These are phyloP conservation scores for Trichophyton equinum DNA, from an alignment of 2,329 filamentous ascomycete genomes.

Conservation along the genomic window DNA sequence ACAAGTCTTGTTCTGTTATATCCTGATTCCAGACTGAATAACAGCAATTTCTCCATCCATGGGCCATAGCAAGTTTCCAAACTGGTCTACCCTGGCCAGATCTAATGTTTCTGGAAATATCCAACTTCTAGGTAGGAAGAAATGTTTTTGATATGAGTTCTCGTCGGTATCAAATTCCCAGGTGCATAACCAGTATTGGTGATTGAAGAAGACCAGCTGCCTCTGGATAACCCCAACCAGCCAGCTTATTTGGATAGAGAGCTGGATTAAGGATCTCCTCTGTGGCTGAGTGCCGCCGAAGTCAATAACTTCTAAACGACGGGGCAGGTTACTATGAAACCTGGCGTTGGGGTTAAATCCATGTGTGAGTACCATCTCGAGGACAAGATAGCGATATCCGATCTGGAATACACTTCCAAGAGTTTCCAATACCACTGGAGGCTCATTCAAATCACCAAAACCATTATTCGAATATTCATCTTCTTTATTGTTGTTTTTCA, in stretches of 20 bases:
- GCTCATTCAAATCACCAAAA: background rate
- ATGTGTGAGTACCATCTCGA: background rate
- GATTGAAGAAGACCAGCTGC: conserved; percentile 14
- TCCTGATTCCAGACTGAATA: conserved; percentile 6
- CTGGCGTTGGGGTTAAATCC: background rate
- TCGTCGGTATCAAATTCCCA: conserved; percentile 8
- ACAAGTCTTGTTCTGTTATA: too few relatives aligned
- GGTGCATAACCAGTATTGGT: conserved; percentile 17
- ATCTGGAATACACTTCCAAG: background rate
- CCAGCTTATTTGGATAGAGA: conserved; percentile 7
- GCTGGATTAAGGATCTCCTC: background rate
- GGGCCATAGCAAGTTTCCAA: conserved; percentile 19
- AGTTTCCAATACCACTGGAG: background rate
- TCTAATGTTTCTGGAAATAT: conserved; percentile 15
- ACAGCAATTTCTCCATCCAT: conserved; percentile 19
- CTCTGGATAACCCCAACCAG: conserved; percentile 6
- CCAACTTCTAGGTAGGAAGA: conserved; percentile 22
- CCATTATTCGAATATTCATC: too few relatives aligned
- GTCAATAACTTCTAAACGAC: conserved; percentile 1
- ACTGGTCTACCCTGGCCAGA: conserved; percentile 13
- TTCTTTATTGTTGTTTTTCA: too few relatives aligned
- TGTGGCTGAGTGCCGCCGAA: background rate
- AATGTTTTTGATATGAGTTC: conserved; percentile 14
- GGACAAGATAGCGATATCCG: background rate
- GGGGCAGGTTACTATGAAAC: background rate